Percentiles rank a stretch among this genome's conserved stretches.
Conservation (phyloP, 2,329 filamentous ascomycete genomes). For the Colletotrichum acutatum region DNA sequence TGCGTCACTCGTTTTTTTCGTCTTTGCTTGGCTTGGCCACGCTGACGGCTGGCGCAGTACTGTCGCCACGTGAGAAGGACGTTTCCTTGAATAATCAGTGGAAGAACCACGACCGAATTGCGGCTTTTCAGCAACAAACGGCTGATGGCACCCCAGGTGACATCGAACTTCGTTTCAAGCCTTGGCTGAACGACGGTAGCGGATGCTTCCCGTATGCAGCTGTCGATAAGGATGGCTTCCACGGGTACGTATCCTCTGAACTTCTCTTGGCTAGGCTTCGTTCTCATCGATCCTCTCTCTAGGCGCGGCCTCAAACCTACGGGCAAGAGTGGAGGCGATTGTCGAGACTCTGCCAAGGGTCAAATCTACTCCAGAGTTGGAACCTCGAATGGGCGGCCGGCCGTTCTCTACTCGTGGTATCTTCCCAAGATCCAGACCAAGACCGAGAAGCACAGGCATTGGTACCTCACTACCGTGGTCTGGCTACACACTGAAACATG, state of each 20-base stretch:
- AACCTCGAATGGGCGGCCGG: neutral
- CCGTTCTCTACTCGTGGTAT: slow-evolving; percentile 12
- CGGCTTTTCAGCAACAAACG: neutral
- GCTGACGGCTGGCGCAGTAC: neutral
- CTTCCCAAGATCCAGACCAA: slow-evolving; percentile 4
- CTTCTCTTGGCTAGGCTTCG: neutral
- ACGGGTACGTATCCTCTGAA: neutral
- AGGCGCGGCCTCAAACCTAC: neutral
- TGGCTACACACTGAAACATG: slow-evolving; percentile 12
- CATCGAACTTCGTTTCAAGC: slow-evolving; percentile 8
- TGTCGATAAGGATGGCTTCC: slow-evolving; percentile 7
- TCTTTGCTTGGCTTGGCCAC: neutral
- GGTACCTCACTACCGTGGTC: slow-evolving; percentile 2
- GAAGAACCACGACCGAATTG: neutral
- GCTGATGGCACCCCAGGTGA: neutral
- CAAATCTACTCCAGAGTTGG: slow-evolving; percentile 12
- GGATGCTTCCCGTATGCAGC: slow-evolving; percentile 12
- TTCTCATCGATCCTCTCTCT: neutral
- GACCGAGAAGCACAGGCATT: neutral
- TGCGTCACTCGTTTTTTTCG: neutral
- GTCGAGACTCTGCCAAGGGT: neutral
- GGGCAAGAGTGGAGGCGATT: neutral
- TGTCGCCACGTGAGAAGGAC: neutral
- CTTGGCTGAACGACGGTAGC: neutral
- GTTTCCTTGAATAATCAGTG: neutral